Percentiles rank a stretch among this genome's conserved stretches.
These are phyloP conservation scores for Colletotrichum sp. DNA, from an alignment of 2,329 filamentous ascomycete genomes.

Conservation along the genomic window DNA sequence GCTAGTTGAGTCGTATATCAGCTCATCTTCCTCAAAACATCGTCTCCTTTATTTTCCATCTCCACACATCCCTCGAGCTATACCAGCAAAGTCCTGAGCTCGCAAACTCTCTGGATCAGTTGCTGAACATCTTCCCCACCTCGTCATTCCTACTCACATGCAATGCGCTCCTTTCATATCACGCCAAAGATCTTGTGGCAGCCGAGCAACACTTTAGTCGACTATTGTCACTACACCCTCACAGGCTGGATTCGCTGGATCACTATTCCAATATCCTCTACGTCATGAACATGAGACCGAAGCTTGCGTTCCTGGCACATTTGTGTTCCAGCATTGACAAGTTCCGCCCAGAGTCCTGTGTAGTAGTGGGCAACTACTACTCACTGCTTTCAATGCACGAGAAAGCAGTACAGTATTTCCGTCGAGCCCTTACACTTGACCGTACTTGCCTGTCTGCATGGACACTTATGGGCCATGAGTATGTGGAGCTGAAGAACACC, in stretches of 20 bases:
- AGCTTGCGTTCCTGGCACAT: constrained; percentile 91
- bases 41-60: constrained; percentile 91
- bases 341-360: constrained; percentile 95
- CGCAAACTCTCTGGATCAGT: constrained; percentile 75
- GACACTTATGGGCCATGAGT: constrained; percentile 99
- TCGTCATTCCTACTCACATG: constrained; percentile 92
- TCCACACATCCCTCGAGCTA: constrained; percentile 88
- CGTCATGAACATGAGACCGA: constrained; percentile 85
- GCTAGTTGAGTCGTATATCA: constrained; percentile 73
- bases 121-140: constrained; percentile 83
- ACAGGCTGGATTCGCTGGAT: constrained; percentile 87
- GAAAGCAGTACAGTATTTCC: constrained; percentile 98
- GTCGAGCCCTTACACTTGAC: constrained; percentile 88
- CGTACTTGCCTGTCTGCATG: constrained; percentile 91
- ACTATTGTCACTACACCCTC: constrained; percentile 75
- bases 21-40: constrained; percentile 85
- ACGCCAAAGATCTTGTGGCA: constrained; percentile 79
- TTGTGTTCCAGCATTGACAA: constrained; percentile 91
- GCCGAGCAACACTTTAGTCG: constrained; percentile 76
- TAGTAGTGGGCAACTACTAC: constrained; percentile 97
- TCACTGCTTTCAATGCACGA: constrained; percentile 93
- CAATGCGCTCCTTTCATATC: constrained; percentile 86
- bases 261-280: constrained; percentile 98
- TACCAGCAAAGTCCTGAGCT: constrained; percentile 83
- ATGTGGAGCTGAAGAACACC: constrained; percentile 97